Evolutionary conservation across 2,329 filamentous ascomycete species (phyloP).

Genomic region (Chrysosporium queenslandicum): DNA sequence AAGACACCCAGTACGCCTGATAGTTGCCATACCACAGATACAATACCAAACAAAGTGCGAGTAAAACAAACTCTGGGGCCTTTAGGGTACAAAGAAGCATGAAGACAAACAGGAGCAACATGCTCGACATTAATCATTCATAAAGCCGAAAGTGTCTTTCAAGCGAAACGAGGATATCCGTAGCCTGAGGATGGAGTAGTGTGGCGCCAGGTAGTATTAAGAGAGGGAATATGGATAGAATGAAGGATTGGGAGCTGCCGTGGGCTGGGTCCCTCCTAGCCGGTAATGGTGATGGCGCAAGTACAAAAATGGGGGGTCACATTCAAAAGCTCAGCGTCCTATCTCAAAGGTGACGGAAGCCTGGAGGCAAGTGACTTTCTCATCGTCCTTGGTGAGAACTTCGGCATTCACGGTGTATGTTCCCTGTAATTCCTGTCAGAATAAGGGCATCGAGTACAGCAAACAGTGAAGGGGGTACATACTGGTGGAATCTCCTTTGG

Average conservation of each 20-base stretch:
- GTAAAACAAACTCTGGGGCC: not conserved
- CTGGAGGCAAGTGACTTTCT: conserved; percentile 76
- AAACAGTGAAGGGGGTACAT: conserved; percentile 33
- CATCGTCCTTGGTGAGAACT: conserved; percentile 61
- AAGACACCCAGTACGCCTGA: not conserved
- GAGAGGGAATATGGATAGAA: too few species aligned
- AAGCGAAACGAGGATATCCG: not conserved
- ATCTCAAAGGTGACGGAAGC: conserved; percentile 36
- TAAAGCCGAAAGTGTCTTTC: not conserved
- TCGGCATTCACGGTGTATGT: conserved; percentile 84
- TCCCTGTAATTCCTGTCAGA: conserved; percentile 46
- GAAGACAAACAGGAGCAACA: not conserved
- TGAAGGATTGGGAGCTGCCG: too few species aligned
- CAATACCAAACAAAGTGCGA: not conserved
- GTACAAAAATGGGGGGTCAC: too few species aligned
- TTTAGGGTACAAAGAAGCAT: not conserved
- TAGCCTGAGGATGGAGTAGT: not conserved
- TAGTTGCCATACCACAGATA: not conserved
- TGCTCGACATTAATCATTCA: not conserved
- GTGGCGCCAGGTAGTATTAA: not conserved
- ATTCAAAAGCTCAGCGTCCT: not conserved
- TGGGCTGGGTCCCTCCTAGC: too few species aligned
- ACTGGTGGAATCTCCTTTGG: conserved; percentile 82
- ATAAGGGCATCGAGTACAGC: not conserved
- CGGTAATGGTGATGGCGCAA: too few species aligned